phyloP scores from a whole-genome alignment of 1,139 yeast species.

The Saccharomycopsis hybrid region DNA sequence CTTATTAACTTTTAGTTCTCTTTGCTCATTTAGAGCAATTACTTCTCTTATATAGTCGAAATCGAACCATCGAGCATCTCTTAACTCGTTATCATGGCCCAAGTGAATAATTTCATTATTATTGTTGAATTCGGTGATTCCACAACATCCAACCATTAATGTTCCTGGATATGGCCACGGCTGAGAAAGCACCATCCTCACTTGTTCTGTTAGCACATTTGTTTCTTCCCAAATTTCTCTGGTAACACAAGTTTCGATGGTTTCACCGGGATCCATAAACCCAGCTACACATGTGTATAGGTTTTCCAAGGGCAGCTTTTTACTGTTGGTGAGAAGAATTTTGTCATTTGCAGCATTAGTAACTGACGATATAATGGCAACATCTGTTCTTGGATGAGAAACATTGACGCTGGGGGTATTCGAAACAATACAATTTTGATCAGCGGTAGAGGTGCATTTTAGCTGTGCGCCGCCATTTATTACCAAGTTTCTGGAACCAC shows the following conservation, averaged over 20 bases:
- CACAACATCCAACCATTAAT: slow-evolving; percentile 88
- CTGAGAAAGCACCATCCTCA: slow-evolving; percentile 63
- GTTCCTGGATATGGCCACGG: slow-evolving; percentile 98
- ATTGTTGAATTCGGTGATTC: slow-evolving; percentile 58
- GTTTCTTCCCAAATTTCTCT: slow-evolving; percentile 95
- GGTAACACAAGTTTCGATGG: slow-evolving; percentile 79
- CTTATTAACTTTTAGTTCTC: slow-evolving; percentile 21
- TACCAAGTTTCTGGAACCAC: slow-evolving; percentile 66
- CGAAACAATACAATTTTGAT: slow-evolving; percentile 45
- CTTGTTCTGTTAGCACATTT: slow-evolving; percentile 51
- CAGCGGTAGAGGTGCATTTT: slow-evolving; percentile 39
- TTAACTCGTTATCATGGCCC: slow-evolving; percentile 78
- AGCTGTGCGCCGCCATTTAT: slow-evolving; percentile 81
- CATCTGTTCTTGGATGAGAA: slow-evolving; percentile 86
- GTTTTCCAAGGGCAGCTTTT: slow-evolving; percentile 43
- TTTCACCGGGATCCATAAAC: slow-evolving; percentile 90
- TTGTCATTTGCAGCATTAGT: slow-evolving; percentile 54
- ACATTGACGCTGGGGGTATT: slow-evolving; percentile 43
- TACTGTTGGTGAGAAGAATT: slow-evolving; percentile 65
- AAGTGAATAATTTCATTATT: slow-evolving; percentile 56
- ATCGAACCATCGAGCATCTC: slow-evolving; percentile 81
- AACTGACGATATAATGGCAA: slow-evolving; percentile 77
- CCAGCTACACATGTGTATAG: slow-evolving; percentile 92
- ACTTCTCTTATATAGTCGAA: slow-evolving; percentile 36
- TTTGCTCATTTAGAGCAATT: slow-evolving; percentile 34